Percentiles rank a stretch among this genome's conserved stretches.
Evolutionary conservation across 257 asterid species (phyloP).

Genomic region (Cordia subcordata): DNA sequence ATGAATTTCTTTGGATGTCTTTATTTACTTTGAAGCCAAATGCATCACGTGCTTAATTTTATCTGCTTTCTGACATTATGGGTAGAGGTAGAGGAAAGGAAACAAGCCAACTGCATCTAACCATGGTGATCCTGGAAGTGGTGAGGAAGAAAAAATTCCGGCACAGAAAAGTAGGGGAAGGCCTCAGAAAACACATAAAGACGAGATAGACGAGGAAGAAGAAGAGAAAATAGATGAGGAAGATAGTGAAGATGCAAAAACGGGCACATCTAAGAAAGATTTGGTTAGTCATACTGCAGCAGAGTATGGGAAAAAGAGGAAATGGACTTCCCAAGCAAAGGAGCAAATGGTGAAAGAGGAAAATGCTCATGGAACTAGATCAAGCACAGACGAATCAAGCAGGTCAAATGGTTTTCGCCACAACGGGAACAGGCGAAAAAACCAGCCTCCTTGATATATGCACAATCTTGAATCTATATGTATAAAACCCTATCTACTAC

Average conservation of each 20-base stretch:
- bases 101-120: constrained; percentile 27
- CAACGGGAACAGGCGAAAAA: constrained; percentile 43
- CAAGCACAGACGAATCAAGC: constrained; percentile 30
- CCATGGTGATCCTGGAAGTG: constrained; percentile 41
- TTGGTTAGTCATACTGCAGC: constrained; percentile 14
- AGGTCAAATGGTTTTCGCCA: constrained; percentile 35
- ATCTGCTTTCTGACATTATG: constrained; percentile 20
- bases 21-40: constrained; percentile 17
- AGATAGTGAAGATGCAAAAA: constrained; percentile 28
- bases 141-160: constrained; percentile 46
- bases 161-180: constrained; percentile 52
- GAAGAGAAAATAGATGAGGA: constrained; percentile 32
- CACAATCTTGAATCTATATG: too few relatives aligned
- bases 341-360: constrained; percentile 34
- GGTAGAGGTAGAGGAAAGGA: constrained; percentile 45
- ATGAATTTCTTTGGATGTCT: not conserved
- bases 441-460: constrained; percentile 49
- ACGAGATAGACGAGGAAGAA: constrained; percentile 33
- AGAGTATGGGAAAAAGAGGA: constrained; percentile 34
- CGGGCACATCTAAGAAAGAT: constrained; percentile 24
- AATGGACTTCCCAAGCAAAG: constrained; percentile 18
- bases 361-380: constrained; percentile 26
- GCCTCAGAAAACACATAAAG: constrained; percentile 42
- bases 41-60: constrained; percentile 13
- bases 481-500: too few relatives aligned